Conservation (phyloP, 805 yeast genomes). For the Nakazawaea ambrosiae region DNA sequence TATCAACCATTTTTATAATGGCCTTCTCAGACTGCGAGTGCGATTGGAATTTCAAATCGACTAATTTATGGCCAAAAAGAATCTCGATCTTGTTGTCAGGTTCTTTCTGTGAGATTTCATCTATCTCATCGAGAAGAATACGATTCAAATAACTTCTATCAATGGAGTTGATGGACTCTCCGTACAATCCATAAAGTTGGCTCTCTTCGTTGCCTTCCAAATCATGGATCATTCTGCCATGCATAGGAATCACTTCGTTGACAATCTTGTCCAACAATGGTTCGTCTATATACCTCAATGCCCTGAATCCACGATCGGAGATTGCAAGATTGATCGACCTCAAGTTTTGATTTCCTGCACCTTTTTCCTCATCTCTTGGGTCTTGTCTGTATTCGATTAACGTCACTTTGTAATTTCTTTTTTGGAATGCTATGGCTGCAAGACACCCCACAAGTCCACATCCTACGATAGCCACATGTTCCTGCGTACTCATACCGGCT, state of each 20-base stretch:
- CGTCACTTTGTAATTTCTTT: slow-evolving; percentile 65
- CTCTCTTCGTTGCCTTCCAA: slow-evolving; percentile 52
- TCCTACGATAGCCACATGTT: slow-evolving; percentile 75
- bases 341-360: slow-evolving; percentile 30
- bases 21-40: slow-evolving; percentile 12
- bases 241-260: slow-evolving; percentile 70
- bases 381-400: slow-evolving; percentile 69
- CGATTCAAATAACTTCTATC: slow-evolving; percentile 69
- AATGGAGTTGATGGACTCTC: slow-evolving; percentile 81
- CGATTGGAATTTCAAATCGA: slow-evolving; percentile 27
- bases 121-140: slow-evolving; percentile 57
- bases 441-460: slow-evolving; percentile 89
- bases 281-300: slow-evolving; percentile 56
- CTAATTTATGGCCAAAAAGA: slow-evolving; percentile 52
- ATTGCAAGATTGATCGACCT: slow-evolving; percentile 84
- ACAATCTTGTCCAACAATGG: slow-evolving; percentile 50
- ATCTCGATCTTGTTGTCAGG: slow-evolving; percentile 32
- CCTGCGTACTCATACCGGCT: too few species aligned
- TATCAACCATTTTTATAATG: too few species aligned
- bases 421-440: slow-evolving; percentile 72
- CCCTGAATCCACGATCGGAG: slow-evolving; percentile 74
- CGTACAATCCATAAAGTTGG: slow-evolving; percentile 73
- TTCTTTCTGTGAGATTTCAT: too few species aligned
- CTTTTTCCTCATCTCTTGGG: slow-evolving; percentile 38
- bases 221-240: slow-evolving; percentile 86